Percentiles rank a stretch among this genome's conserved stretches.
phyloP scores from a whole-genome alignment of 345 rosid genomes.

The Lepidium africanum region DNA sequence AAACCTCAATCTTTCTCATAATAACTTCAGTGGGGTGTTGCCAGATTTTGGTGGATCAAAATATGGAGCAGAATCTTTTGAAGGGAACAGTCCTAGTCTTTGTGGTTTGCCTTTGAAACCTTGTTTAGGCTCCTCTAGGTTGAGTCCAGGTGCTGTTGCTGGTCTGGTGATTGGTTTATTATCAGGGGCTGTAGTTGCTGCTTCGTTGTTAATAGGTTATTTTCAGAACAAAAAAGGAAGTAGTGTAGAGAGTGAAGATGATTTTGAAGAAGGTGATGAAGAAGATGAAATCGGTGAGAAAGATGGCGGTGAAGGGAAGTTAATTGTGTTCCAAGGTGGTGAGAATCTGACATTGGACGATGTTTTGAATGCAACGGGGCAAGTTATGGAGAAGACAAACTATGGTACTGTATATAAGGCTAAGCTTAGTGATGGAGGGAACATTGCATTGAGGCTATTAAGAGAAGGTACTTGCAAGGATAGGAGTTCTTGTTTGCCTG shows the following conservation, averaged over 20 bases:
- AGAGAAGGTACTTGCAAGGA: constrained; percentile 98
- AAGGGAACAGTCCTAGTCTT: constrained; percentile 75
- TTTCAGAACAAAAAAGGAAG: constrained; percentile 72
- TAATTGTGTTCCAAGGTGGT: constrained; percentile 89
- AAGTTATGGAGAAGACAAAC: constrained; percentile 88
- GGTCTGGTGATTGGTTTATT: constrained; percentile 91
- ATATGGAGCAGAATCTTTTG: constrained; percentile 57
- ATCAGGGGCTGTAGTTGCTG: constrained; percentile 81
- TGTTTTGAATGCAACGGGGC: constrained; percentile 95
- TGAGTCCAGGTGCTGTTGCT: constrained; percentile 87
- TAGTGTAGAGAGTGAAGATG: constrained; percentile 62
- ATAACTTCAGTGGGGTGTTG: constrained; percentile 74
- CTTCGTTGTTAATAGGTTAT: constrained; percentile 81
- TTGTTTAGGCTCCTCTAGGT: constrained; percentile 52
- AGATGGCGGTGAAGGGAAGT: constrained; percentile 60
- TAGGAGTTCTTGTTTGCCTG: constrained; percentile 59
- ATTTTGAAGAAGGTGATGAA: constrained; percentile 55
- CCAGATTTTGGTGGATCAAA: constrained; percentile 61
- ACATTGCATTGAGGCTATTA: constrained; percentile 83
- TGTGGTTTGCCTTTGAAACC: constrained; percentile 77
- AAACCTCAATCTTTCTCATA: constrained; percentile 77
- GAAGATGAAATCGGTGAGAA: constrained; percentile 34
- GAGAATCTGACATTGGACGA: constrained; percentile 91
- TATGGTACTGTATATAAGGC: constrained; percentile 97
- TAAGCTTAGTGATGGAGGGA: constrained; percentile 88